Conservation (phyloP, 768 basidiomycete genomes). For the Suillus clintonianus region DNA sequence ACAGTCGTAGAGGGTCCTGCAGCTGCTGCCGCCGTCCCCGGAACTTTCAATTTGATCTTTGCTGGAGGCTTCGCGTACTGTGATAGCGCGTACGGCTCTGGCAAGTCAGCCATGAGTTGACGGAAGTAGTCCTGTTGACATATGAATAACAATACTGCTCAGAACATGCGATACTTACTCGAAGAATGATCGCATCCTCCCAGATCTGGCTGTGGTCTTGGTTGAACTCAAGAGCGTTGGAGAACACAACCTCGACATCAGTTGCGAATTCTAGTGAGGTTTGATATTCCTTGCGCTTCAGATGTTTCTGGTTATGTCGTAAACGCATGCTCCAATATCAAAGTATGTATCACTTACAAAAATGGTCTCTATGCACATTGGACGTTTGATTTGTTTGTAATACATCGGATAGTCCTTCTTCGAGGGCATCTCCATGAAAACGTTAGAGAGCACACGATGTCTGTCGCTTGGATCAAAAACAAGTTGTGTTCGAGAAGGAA, state of each 20-base stretch:
- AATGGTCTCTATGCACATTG: constrained; percentile 77
- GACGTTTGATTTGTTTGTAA: constrained; percentile 77
- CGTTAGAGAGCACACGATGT: constrained; percentile 64
- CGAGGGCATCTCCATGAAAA: constrained; percentile 85
- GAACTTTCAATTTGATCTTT: constrained; percentile 76
- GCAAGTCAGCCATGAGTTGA: constrained; percentile 76
- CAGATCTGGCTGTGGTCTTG: constrained; percentile 82
- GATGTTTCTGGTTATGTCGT: constrained; percentile 57
- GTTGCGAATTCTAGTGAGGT: constrained; percentile 70
- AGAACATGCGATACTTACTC: constrained; percentile 44
- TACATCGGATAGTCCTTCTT: constrained; percentile 80
- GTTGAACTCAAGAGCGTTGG: constrained; percentile 88
- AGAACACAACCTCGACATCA: constrained; percentile 89
- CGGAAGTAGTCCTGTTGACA: constrained; percentile 66
- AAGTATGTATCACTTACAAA: constrained; percentile 51
- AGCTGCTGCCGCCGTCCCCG: constrained; percentile 34
- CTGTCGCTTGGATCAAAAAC: constrained; percentile 34
- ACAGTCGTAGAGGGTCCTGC: constrained; percentile 4
- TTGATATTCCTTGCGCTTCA: constrained; percentile 79
- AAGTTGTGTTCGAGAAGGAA: background rate
- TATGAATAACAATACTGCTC: constrained; percentile 11
- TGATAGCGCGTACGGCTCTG: constrained; percentile 61
- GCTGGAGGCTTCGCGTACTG: constrained; percentile 58
- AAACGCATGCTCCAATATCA: background rate
- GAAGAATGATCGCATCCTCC: constrained; percentile 71